These are phyloP conservation scores for Euclidium syriacum DNA, from an alignment of 345 rosid genomes.

Conservation along the genomic window DNA sequence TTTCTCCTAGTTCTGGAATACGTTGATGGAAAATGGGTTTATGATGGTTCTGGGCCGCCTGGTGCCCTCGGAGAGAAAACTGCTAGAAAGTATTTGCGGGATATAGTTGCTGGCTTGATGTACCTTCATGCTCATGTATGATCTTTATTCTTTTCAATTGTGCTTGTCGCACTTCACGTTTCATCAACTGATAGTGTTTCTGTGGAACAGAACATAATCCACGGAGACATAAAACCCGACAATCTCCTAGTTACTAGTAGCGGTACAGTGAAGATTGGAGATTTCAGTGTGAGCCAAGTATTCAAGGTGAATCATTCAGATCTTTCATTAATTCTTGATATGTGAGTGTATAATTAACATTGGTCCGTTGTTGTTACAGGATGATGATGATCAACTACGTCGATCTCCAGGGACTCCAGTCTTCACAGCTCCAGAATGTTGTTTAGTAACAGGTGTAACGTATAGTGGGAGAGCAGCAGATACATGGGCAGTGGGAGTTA, in stretches of 20 bases:
- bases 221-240: constrained; percentile 99
- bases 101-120: constrained; percentile 81
- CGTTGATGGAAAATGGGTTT: constrained; percentile 80
- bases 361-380: constrained; percentile 38
- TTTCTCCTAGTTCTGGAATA: constrained; percentile 79
- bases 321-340: not conserved
- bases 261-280: constrained; percentile 91
- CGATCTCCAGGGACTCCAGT: constrained; percentile 99
- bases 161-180: not conserved
- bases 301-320: constrained; percentile 63
- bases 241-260: constrained; percentile 71
- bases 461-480: constrained; percentile 91
- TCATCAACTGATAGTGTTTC: constrained; percentile 10
- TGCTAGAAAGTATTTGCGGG: constrained; percentile 83
- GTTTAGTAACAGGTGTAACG: constrained; percentile 73
- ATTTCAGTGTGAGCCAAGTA: constrained; percentile 96
- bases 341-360: constrained; percentile 12
- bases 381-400: constrained; percentile 90
- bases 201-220: constrained; percentile 70
- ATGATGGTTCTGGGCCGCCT: constrained; percentile 56
- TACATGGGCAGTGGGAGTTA: constrained; percentile 96
- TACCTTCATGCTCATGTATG: constrained; percentile 97
- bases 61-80: constrained; percentile 66
- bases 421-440: constrained; percentile 99
- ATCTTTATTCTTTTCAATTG: not conserved